Percentiles rank a stretch among this genome's conserved stretches.
Evolutionary conservation across 164 flowering plant genomes (phyloP).

Genomic region (Malania oleifera): DNA sequence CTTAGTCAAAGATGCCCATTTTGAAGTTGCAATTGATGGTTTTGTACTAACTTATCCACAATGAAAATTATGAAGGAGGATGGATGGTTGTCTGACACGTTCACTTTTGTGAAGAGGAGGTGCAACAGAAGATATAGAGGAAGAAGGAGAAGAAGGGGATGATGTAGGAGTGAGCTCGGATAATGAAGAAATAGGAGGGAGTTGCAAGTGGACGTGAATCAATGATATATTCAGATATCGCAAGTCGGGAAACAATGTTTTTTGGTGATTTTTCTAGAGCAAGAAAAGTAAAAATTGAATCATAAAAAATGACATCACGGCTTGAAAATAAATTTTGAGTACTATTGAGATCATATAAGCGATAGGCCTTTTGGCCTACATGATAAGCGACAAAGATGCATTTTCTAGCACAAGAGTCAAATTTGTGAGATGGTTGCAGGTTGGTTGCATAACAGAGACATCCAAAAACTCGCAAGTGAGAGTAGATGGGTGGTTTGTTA

Average conservation of each 20-base stretch:
- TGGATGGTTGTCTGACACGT: not conserved
- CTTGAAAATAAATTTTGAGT: conserved; percentile 1
- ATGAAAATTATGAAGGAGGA: not conserved
- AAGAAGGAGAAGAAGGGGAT: not conserved
- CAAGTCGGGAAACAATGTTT: not conserved
- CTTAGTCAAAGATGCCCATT: not conserved
- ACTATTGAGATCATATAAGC: not conserved
- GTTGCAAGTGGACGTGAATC: no score
- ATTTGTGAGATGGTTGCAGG: not conserved
- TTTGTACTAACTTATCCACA: not conserved
- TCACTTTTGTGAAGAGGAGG: not conserved
- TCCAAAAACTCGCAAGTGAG: not conserved
- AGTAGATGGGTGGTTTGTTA: not conserved
- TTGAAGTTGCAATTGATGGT: not conserved
- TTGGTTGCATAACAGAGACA: conserved; percentile 1
- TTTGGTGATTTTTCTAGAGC: not conserved
- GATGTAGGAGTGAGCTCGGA: not conserved
- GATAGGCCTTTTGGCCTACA: not conserved
- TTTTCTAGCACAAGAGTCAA: not conserved
- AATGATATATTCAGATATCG: not conserved
- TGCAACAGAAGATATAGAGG: not conserved
- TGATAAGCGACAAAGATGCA: not conserved
- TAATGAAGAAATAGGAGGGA: not conserved
- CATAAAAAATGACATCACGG: not conserved
- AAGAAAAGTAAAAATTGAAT: not conserved